Evolutionary conservation across 2,329 filamentous ascomycete genomes (phyloP).

Genomic region (Pseudogymnoascus sp.): DNA sequence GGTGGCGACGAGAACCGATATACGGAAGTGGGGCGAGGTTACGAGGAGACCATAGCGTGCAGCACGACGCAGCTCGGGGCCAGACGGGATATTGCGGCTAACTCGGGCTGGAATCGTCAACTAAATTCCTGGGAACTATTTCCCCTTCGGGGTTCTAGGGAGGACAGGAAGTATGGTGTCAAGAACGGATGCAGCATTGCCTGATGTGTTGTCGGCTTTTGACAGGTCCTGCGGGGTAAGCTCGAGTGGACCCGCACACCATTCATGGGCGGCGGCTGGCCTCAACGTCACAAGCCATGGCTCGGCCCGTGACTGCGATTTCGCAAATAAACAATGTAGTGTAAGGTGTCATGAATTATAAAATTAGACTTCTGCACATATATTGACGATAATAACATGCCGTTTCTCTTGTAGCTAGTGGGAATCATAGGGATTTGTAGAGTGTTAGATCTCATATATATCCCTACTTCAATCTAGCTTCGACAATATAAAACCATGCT

Average conservation of each 20-base stretch:
- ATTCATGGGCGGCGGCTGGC: background rate
- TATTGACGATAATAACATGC: background rate
- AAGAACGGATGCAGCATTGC: background rate
- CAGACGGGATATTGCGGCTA: background rate
- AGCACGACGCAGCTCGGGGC: background rate
- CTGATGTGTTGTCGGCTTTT: slow-evolving; percentile 7
- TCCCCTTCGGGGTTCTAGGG: background rate
- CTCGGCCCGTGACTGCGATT: slow-evolving; percentile 7
- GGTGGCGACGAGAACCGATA: background rate
- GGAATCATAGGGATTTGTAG: background rate
- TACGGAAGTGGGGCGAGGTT: background rate
- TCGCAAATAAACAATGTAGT: background rate
- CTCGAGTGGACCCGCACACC: background rate
- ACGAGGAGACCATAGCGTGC: background rate
- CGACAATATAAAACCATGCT: background rate
- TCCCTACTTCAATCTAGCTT: background rate
- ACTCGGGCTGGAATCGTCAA: background rate
- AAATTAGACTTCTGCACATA: too few relatives aligned
- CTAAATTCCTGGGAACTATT: background rate
- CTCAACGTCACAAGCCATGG: slow-evolving; percentile 1
- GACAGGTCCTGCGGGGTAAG: slow-evolving; percentile 5
- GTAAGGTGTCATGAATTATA: background rate
- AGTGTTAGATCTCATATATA: background rate
- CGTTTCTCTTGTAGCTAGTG: background rate
- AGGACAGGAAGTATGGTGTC: slow-evolving; percentile 1